Conservation (phyloP, 495 filamentous ascomycete genomes). For the Aspergillus saccharolyticus region DNA sequence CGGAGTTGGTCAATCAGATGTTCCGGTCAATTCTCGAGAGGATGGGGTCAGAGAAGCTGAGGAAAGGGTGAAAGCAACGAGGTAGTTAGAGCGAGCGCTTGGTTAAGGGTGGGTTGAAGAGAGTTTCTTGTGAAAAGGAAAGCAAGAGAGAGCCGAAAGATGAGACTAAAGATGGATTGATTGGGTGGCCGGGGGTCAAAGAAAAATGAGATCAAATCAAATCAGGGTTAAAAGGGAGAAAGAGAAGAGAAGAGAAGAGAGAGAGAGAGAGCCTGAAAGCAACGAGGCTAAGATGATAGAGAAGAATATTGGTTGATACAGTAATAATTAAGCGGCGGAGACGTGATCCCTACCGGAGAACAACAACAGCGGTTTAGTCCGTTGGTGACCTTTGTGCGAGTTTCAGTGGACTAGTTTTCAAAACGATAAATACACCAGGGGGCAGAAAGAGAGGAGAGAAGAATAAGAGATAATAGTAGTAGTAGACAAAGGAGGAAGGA, state of each 20-base stretch:
- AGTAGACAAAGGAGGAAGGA: not conserved
- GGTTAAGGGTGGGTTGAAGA: no score
- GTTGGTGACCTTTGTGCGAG: not conserved
- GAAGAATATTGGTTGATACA: slow-evolving; percentile 6
- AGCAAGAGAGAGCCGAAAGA: not conserved
- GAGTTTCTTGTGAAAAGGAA: slow-evolving; percentile 2
- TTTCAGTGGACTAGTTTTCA: not conserved
- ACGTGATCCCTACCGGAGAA: slow-evolving; percentile 20
- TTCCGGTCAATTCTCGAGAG: not conserved
- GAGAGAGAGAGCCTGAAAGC: slow-evolving; percentile 8
- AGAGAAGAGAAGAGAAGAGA: not conserved
- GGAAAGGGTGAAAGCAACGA: not conserved
- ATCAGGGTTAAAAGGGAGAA: not conserved
- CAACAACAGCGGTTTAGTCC: slow-evolving; percentile 11
- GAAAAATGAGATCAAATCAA: not conserved
- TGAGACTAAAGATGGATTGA: not conserved
- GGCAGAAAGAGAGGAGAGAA: not conserved
- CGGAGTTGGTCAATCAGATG: not conserved
- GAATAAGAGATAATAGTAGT: no score
- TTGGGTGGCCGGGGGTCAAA: not conserved
- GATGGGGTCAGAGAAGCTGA: not conserved
- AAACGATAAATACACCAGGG: no score
- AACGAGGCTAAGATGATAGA: slow-evolving; percentile 7
- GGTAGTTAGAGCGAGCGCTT: no score
- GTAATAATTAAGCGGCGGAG: slow-evolving; percentile 16